Evolutionary conservation across 2,329 filamentous ascomycete genomes (phyloP), one percentile per base, ranked within the genome.

Genomic region (Cadophora luteo-olivacea): DNA sequence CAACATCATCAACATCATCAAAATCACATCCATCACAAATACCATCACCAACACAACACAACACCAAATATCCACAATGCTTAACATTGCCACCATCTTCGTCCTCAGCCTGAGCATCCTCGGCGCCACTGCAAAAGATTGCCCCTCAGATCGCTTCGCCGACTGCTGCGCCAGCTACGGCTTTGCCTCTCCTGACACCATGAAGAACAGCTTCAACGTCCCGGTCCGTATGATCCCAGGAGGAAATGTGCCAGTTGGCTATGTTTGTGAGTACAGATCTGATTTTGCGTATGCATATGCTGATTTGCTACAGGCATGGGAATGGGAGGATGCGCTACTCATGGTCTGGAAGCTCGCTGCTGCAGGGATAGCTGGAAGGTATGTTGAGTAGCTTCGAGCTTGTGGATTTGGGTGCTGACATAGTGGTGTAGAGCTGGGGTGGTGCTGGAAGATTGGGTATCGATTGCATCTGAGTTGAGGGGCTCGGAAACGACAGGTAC

Each of bases 331-430:
- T 60, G 57, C 12, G 22, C 41, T 19, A 19, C 3, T 4, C 22
- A 60, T 41, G 33, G 33, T 41, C 57, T 60, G 4, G 22, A 60
- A 19, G 36, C n/a, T 3, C 33, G 36, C 4, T 60, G 57, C 11
- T 60, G 57, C 22, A 41, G 24, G 22, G 22, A 29, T 38, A 45
- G n/a, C n/a, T 60, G 22, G 22, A 60, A 41, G 22, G 57, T 60
- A 25, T 25, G 57, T 60, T 14, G 11, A 25, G 6, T 58, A 8
- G 22, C n/a, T 32, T 45, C 16, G 12, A 2, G n/a, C n/a, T 60
- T 41, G n/a, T 41, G 22, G 9, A 2, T 2, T 7, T 45, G 57
- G 22, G 38, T 25, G 33, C 57, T 60, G 6, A 41, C 19, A 49
- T 9, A 4, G 25, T 3, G 4, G 14, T 25, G 22, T 14, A 41